Conservation (phyloP, 345 rosid species). For the Melastoma malabathricum region DNA sequence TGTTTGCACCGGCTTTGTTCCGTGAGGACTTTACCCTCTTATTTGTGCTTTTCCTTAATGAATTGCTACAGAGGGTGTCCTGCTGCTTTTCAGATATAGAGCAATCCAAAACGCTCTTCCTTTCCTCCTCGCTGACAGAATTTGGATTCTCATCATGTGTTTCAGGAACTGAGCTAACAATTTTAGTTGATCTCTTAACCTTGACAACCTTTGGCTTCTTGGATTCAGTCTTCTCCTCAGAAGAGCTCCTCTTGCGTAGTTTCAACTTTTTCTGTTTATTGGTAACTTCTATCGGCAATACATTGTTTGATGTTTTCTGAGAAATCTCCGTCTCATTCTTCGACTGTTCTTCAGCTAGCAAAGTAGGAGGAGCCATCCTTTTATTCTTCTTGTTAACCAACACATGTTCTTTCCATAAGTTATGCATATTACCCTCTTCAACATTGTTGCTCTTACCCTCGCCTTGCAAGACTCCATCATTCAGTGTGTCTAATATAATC, state of each 20-base stretch:
- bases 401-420: background rate
- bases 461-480: conserved; percentile 18
- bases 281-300: background rate
- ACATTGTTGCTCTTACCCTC: conserved; percentile 6
- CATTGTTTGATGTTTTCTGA: background rate
- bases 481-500: conserved; percentile 61
- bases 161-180: background rate
- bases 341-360: conserved; percentile 7
- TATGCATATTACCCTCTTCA: background rate
- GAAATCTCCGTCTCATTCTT: background rate
- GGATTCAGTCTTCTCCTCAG: background rate
- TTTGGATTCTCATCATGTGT: background rate
- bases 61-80: too few species aligned
- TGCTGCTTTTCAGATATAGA: too few species aligned
- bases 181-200: conserved; percentile 1
- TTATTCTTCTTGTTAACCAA: conserved; percentile 1
- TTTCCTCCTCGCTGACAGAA: conserved; percentile 6
- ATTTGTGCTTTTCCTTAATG: too few species aligned
- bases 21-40: background rate
- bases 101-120: conserved; percentile 1
- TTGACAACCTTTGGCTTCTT: conserved; percentile 2
- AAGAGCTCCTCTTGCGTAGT: background rate
- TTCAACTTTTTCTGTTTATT: conserved; percentile 1
- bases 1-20: background rate
- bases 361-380: conserved; percentile 4